Conservation (phyloP, 768 basidiomycete species). For the Termitomyces sp. region DNA sequence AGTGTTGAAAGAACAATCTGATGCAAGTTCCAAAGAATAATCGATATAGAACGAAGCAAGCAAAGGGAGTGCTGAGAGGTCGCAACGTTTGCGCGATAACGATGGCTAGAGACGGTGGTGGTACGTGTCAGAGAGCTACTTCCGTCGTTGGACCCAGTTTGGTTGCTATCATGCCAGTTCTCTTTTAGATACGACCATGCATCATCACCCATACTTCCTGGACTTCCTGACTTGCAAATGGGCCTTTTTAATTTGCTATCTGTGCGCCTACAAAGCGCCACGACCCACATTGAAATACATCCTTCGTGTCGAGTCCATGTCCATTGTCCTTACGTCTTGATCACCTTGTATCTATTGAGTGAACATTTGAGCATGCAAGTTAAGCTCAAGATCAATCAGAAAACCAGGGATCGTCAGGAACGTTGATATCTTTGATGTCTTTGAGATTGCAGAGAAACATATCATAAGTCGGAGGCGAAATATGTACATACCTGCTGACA, state of each 20-base stretch:
- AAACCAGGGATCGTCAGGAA: not conserved
- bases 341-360: not conserved
- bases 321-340: no score
- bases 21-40: not conserved
- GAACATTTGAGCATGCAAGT: not conserved
- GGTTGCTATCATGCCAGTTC: constrained; percentile 4
- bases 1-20: not conserved
- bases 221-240: not conserved
- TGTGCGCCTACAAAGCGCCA: not conserved
- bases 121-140: constrained; percentile 3
- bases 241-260: not conserved
- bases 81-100: not conserved
- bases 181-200: not conserved
- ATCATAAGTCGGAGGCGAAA: no score
- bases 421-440: not conserved
- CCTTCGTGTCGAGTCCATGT: no score
- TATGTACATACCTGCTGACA: not conserved
- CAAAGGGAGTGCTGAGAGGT: not conserved
- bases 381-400: not conserved
- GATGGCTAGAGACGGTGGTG: constrained; percentile 3
- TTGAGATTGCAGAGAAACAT: no score
- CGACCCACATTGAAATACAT: not conserved
- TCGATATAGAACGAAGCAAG: not conserved
- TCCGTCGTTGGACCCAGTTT: not conserved
- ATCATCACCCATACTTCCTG: not conserved